phyloP scores from a whole-genome alignment of 306 rosid genomes.

The Cicer pinnatifidum region DNA sequence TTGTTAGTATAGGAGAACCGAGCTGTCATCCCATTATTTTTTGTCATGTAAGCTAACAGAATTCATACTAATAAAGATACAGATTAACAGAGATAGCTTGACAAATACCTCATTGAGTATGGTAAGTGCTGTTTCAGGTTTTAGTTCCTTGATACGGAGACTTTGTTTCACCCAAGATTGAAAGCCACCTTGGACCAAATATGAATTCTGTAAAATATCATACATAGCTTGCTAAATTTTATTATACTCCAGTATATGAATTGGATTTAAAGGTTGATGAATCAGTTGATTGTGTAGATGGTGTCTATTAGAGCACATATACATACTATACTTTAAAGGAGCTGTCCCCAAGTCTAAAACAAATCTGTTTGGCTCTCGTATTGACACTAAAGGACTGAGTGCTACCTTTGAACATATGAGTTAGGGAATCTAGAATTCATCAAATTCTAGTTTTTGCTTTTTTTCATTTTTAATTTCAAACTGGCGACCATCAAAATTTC shows the following conservation, averaged over 20 bases:
- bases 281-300: conserved; percentile 8
- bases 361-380: conserved; percentile 15
- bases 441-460: conserved; percentile 1
- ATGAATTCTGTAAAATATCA: conserved; percentile 68
- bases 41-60: conserved; percentile 31
- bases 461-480: conserved; percentile 31
- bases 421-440: conserved; percentile 22
- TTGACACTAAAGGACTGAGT: conserved; percentile 31
- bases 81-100: conserved; percentile 25
- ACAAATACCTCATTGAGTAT: conserved; percentile 78
- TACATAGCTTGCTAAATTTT: conserved; percentile 17
- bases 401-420: conserved; percentile 20
- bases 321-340: conserved; percentile 20
- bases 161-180: conserved; percentile 81
- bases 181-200: conserved; percentile 91
- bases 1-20: neutral
- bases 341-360: conserved; percentile 12
- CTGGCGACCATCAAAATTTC: conserved; percentile 12
- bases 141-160: conserved; percentile 89
- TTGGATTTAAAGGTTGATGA: conserved; percentile 33
- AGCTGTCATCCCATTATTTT: conserved; percentile 32
- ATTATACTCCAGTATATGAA: conserved; percentile 21
- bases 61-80: conserved; percentile 18
- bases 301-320: conserved; percentile 24
- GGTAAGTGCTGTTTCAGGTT: conserved; percentile 75